phyloP scores from a whole-genome alignment of 1,139 yeast genomes.

The Candida sojae region DNA sequence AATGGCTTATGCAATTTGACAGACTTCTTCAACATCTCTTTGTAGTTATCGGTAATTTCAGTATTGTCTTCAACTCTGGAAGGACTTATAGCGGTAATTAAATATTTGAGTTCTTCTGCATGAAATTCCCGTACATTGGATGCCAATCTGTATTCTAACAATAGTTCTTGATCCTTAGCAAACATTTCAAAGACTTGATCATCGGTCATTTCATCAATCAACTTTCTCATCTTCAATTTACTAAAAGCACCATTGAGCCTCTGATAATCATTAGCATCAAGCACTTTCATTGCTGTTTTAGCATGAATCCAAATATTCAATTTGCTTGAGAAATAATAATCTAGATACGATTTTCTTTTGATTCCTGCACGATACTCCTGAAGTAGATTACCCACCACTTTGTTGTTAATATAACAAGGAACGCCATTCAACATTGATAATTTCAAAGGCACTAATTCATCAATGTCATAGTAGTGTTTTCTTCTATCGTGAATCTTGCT shows the following conservation, averaged over 20 bases:
- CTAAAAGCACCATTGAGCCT: slow-evolving; percentile 7
- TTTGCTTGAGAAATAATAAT: slow-evolving; percentile 31
- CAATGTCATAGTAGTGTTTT: slow-evolving; percentile 24
- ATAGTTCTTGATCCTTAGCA: slow-evolving; percentile 15
- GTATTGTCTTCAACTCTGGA: slow-evolving; percentile 9
- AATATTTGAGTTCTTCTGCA: slow-evolving; percentile 15
- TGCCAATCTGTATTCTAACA: slow-evolving; percentile 21
- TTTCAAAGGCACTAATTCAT: slow-evolving; percentile 26
- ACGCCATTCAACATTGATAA: slow-evolving; percentile 29
- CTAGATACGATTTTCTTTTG: slow-evolving; percentile 19
- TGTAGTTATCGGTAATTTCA: slow-evolving; percentile 2
- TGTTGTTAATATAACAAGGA: slow-evolving; percentile 28
- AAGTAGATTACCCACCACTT: slow-evolving; percentile 22
- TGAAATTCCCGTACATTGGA: slow-evolving; percentile 18
- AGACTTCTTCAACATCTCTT: slow-evolving; percentile 9
- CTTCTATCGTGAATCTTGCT: slow-evolving; percentile 26
- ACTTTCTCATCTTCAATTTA: slow-evolving; percentile 4
- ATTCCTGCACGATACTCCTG: slow-evolving; percentile 28
- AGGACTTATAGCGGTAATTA: slow-evolving; percentile 12
- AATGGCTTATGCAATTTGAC: slow-evolving; percentile 29
- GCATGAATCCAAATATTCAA: slow-evolving; percentile 31
- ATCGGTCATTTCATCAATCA: slow-evolving; percentile 18
- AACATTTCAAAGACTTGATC: slow-evolving; percentile 18
- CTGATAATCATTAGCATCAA: slow-evolving; percentile 23
- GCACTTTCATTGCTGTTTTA: slow-evolving; percentile 18